These are phyloP conservation scores for Porphyridium purpureum DNA, from an alignment of 23 red algal genomes.

Conservation along the genomic window DNA sequence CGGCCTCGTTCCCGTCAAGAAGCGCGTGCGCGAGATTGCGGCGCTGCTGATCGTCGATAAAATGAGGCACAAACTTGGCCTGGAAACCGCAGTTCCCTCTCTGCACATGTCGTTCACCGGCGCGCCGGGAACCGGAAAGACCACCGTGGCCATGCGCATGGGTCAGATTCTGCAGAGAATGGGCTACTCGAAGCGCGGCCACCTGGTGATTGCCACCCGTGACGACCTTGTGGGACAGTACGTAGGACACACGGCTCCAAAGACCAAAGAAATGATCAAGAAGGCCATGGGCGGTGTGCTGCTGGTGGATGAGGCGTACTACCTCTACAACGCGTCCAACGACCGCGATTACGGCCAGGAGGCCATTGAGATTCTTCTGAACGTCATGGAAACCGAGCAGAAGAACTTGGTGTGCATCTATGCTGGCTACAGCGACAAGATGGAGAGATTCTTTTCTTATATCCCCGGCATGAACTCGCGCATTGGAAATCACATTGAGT, in stretches of 20 bases:
- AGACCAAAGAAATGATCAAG: conserved; percentile 99
- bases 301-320: conserved; percentile 99
- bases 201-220: conserved; percentile 79
- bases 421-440: conserved; percentile 96
- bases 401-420: conserved; percentile 77
- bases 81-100: conserved; percentile 70
- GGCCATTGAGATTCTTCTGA: conserved; percentile 86
- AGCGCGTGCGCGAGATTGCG: conserved; percentile 86
- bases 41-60: conserved; percentile 95
- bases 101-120: conserved; percentile 98
- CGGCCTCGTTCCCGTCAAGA: conserved; percentile 88
- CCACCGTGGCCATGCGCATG: conserved; percentile 98
- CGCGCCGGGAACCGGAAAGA: conserved; percentile 95
- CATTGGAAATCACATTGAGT: conserved; percentile 89
- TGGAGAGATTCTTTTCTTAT: conserved; percentile 93
- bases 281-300: conserved; percentile 89
- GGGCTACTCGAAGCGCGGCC: conserved; percentile 80
- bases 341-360: conserved; percentile 98
- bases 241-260: conserved; percentile 94
- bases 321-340: conserved; percentile 99
- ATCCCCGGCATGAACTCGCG: conserved; percentile 91
- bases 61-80: conserved; percentile 51
- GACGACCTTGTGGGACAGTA: conserved; percentile 99
- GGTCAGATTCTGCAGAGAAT: conserved; percentile 79
- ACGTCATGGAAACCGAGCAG: conserved; percentile 88